Evolutionary conservation across 805 yeast genomes (phyloP), one percentile per base, ranked within the genome.

Genomic region (Metschnikowia lachancei): DNA sequence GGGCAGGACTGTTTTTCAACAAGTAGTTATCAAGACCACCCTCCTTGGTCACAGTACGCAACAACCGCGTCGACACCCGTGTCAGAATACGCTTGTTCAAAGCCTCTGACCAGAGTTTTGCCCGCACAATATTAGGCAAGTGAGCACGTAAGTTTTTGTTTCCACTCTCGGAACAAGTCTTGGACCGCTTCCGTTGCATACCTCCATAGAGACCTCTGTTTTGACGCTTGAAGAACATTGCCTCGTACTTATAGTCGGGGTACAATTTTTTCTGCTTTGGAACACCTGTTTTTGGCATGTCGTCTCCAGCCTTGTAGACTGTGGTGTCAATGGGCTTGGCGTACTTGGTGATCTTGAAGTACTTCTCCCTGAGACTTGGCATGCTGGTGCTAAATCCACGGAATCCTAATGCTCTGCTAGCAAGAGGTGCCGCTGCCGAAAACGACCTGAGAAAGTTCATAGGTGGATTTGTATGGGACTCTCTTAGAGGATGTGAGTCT

Each of bases 21-120:
- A 94, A 66, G 63, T 94, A 94, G 53, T 83, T 83, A 62, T 94
- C 99, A 46, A 94, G 74, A 4, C 99, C 99, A 51, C 99, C 99
- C 65, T 92, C 98, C 57, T 82, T 87, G 48, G 87, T 85, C 49
- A 94, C 84, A 0, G 97, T 90, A 58, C 83, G 81, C 61, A 94
- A 75, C 5, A 90, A 97, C 49, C 83, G 79, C 4, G 97, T 79
- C 7, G 90, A 83, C 30, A 90, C 81, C 49, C 76, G 81, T 45
- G 88, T 65, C 40, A 72, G 70, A 37, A 90, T 64, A 33, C 71
- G 66, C 54, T 73, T 74, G 48, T 81, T 69, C 57, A 94, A 74
- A 0, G 87, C 70, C 56, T 87, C 96, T 53, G 96, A 87, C 94
- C 96, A 92, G 38, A 94, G 69, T 28, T 76, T 77, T 61, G 89